Conservation (phyloP, 176 grass and related monocot genomes). For the Eleusine indica region DNA sequence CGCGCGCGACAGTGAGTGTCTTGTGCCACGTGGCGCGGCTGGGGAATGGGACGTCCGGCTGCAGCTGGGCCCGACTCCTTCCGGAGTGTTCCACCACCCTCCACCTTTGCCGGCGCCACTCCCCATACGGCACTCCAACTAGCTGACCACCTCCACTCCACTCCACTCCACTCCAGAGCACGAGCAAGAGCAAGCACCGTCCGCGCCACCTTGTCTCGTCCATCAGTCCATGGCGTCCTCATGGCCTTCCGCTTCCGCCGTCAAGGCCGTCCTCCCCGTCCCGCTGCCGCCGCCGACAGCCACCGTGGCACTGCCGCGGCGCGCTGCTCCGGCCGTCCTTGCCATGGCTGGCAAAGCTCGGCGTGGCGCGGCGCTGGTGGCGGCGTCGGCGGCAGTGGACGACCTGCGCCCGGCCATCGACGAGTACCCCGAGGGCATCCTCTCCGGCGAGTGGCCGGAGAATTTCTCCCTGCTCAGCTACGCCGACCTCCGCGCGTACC, state of each 20-base stretch:
- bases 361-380: constrained; percentile 16
- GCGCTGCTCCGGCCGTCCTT: background rate
- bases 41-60: background rate
- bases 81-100: constrained; percentile 10
- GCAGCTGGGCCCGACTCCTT: constrained; percentile 12
- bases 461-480: constrained; percentile 74
- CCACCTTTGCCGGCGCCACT: background rate
- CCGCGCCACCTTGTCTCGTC: background rate
- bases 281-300: background rate
- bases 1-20: too few relatives aligned
- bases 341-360: background rate
- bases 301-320: background rate
- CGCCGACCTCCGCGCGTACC: constrained; percentile 68
- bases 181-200: background rate
- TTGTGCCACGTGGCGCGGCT: background rate
- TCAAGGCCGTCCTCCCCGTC: background rate
- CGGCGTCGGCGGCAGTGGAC: constrained; percentile 12
- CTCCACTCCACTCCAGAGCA: background rate
- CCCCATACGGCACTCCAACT: background rate
- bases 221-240: constrained; percentile 20
- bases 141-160: background rate
- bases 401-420: constrained; percentile 63
- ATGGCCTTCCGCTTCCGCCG: background rate
- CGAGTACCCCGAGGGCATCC: constrained; percentile 77
- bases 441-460: constrained; percentile 74